These are phyloP conservation scores for Boletus huronensis DNA, from an alignment of 768 basidiomycete genomes.

Conservation along the genomic window DNA sequence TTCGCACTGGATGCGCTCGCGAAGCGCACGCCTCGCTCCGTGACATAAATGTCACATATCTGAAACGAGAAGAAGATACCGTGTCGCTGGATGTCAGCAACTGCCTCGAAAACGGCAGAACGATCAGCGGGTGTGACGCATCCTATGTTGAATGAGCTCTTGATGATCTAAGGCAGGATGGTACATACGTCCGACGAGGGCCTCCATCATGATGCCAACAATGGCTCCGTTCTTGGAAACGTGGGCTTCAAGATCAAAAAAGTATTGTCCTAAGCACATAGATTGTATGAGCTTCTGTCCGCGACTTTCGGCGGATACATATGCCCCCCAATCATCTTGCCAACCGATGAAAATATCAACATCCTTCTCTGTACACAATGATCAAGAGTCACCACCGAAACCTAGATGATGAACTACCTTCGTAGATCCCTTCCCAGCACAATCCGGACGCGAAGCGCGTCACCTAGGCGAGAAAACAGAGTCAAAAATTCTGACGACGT, in stretches of 20 bases:
- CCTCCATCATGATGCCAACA: slow-evolving; percentile 32
- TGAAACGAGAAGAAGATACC: slow-evolving; percentile 22
- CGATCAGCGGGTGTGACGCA: slow-evolving; percentile 24
- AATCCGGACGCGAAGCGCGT: slow-evolving; percentile 22
- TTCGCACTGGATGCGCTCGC: slow-evolving; percentile 15
- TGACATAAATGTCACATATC: slow-evolving; percentile 28
- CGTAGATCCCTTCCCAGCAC: slow-evolving; percentile 30
- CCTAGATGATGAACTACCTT: slow-evolving; percentile 13
- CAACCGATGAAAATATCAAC: slow-evolving; percentile 30
- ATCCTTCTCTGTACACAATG: slow-evolving; percentile 16
- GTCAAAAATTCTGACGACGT: neutral
- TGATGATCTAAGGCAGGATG: neutral
- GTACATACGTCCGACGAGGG: slow-evolving; percentile 26
- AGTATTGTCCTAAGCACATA: slow-evolving; percentile 25
- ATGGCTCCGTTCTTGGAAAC: slow-evolving; percentile 28
- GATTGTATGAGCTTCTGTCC: slow-evolving; percentile 33
- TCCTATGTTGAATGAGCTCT: slow-evolving; percentile 18
- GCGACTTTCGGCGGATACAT: slow-evolving; percentile 23
- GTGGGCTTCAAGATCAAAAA: slow-evolving; percentile 30
- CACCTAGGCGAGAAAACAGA: slow-evolving; percentile 12
- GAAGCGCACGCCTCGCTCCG: slow-evolving; percentile 30
- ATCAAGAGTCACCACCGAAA: neutral
- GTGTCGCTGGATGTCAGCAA: slow-evolving; percentile 31
- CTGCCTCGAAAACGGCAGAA: slow-evolving; percentile 26
- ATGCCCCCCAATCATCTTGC: slow-evolving; percentile 23